Evolutionary conservation across 768 basidiomycete species (phyloP), one percentile per base, ranked within the genome.

Genomic region (Suillus spraguei): DNA sequence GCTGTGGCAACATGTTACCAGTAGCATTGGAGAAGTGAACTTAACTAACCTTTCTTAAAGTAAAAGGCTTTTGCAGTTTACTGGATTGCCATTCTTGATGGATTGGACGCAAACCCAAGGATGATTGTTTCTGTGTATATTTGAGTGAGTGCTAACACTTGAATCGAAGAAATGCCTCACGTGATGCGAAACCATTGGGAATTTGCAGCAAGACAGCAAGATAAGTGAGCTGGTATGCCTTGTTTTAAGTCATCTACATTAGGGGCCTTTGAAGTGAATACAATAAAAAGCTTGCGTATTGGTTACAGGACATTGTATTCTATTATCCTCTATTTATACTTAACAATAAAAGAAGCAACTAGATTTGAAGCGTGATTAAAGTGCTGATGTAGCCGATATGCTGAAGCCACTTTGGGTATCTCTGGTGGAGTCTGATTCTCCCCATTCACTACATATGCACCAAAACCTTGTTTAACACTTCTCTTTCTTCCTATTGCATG

Each of bases 171-270:
- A 46, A 46, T 46, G 44, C 44, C 44, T 46, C 44, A 46, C 20
- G 11, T n/a, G n/a, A 46, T 2, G 44, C 8, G 8, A n/a, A 46
- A n/a, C n/a, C 44, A 46, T 46, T n/a, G 44, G n/a, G 44, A 46
- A n/a, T 46, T 46, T 46, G 44, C 44, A 46, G 44, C 44, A n/a
- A 46, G 44, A 46, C 20, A 46, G 44, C n/a, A 46, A 46, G 44
- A 46, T 46, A 46, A 13, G 44, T 46, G 44, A 46, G 44, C n/a
- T 9, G 44, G 44, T 46, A 46, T n/a, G 8, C 44, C 44, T 46
- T 4, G n/a, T 10, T 46, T 46, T 22, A 46, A 46, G n/a, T 20
- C n/a, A 20, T n/a, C n/a, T 46, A 22, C 10, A 22, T 46, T 46
- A 46, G 44, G 44, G 44, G 13, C n/a, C 44, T 22, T 20, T 44